Evolutionary conservation across 2,329 filamentous ascomycete species (phyloP).

Genomic region (Berkeleyomyces basicola): DNA sequence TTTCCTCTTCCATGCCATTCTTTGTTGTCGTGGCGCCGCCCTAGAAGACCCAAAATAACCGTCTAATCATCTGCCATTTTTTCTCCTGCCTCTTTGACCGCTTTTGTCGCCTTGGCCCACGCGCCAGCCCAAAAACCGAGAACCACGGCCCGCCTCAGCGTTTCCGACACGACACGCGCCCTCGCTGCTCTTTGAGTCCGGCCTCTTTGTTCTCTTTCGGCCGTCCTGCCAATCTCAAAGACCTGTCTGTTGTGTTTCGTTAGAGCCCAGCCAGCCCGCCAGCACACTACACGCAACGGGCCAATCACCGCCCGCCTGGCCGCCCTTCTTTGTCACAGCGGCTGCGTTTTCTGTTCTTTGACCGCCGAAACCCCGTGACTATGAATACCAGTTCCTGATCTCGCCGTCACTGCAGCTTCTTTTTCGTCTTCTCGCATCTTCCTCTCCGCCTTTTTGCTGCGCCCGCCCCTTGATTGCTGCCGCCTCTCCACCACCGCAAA

Average conservation of each 20-base stretch:
- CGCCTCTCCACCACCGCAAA: too few relatives aligned
- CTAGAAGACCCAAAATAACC: not conserved
- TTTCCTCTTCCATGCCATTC: not conserved
- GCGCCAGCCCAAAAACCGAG: not conserved
- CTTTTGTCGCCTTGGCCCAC: not conserved
- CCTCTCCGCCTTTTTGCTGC: not conserved
- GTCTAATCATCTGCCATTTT: not conserved
- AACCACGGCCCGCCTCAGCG: too few relatives aligned
- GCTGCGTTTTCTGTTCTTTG: not conserved
- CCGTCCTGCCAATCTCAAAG: not conserved
- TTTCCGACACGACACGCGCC: too few relatives aligned
- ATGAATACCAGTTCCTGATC: not conserved
- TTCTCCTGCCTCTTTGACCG: not conserved
- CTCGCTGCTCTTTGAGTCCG: too few relatives aligned
- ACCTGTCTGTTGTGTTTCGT: not conserved
- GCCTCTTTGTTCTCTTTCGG: not conserved
- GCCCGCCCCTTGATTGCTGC: not conserved
- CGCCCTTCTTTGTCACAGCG: not conserved
- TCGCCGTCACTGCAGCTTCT: not conserved
- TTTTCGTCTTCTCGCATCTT: not conserved
- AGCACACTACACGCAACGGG: not conserved
- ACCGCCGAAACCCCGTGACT: not conserved
- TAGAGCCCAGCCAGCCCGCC: not conserved
- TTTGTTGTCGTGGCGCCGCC: constrained; percentile 9
- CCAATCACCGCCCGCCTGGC: not conserved